Base-by-base conservation (phyloP, 768 basidiomycete genomes). In the Lactarius hatsudake region DNA sequence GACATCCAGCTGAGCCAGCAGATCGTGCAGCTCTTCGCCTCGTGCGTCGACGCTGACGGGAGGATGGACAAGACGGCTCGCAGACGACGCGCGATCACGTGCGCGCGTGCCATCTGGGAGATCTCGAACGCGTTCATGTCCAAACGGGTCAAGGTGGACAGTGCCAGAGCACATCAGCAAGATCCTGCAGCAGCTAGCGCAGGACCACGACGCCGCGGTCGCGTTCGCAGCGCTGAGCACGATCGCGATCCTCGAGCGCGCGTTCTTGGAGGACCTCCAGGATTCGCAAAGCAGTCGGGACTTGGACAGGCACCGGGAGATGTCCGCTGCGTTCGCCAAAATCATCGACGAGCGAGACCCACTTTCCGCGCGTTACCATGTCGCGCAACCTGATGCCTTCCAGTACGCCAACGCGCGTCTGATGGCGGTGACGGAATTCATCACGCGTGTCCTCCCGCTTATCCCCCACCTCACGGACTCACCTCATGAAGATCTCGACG, bases 1-100 rank as follows among this genome's bases (percentile, higher is more conserved):
- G 40, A 62, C 13, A 2, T 26, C 23, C 15, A 51, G 12, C 59
- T 62, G 30, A 36, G 58, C 55, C 61, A 17, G 10, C 59, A 45
- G 30, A 51, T 69, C 20, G 68, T n/a, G 5, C 54, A 54, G 28
- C 36, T 58, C n/a, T 48, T 67, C 45, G 18, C 48, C 0, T 53
- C 64, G n/a, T 69, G 68, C 36, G 28, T 58, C 36, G 38, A 57
- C 5, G 56, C 15, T 7, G 20, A 69, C n/a, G 60, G 55, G 40
- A 54, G 59, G 23, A 62, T 69, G 60, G 64, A 66, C 30, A 42
- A 67, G 9, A 32, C 10, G 9, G 36, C 18, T 12, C 68, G 68
- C 20, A 43, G 60, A 18, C 65, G 51, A 10, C 68, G 68, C n/a
- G 65, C 65, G 3, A 40, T 67, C 45, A 59, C 54, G 12, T 69